Evolutionary conservation across 2,329 filamentous ascomycete species (phyloP), one percentile per base, ranked within the genome.

Genomic region (Pseudophaeomoniella oleicola): DNA sequence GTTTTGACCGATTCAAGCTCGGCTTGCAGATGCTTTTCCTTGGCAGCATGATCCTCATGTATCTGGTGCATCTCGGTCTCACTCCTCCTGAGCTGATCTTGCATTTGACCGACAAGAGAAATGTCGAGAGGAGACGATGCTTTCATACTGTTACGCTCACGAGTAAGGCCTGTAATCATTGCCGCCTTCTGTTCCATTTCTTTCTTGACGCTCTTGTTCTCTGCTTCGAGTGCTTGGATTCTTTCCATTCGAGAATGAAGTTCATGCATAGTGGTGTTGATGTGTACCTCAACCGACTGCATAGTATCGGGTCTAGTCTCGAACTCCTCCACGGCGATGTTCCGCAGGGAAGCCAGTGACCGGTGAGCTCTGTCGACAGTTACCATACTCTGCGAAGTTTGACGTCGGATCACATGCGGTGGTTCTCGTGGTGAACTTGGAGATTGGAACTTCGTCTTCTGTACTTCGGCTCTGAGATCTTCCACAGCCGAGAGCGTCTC

Each of bases 161-260:
- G 79, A 3, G 90, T 93, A 44, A 98, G 67, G 4, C 90, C 90
- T 18, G 85, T 84, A 48, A 98, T 96, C 52, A 98, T 87, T 18
- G 84, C 83, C 67, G 88, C 86, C 71, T 98, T 98, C 43, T 74
- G 78, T 53, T 98, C 90, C 80, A 96, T 93, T 57, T 98, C 90
- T 63, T 86, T 94, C 64, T 84, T 90, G 15, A 86, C 75, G 3
- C 75, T 78, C 16, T 77, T 67, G 39, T 94, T 73, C 47, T 94
- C 88, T 4, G 77, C 76, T 57, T 98, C 90, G 11, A 98, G 67
- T 49, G 87, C 78, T 51, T 92, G 83, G 37, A 94, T 87, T 17
- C 87, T 78, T 55, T 96, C 87, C 29, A 87, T 87, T 30, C 87
- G 77, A 6, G 70, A 70, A 45, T 94, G 81, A 19, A 98, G 67